Evolutionary conservation across 2,329 filamentous ascomycete genomes (phyloP).

Genomic region (Gremmenia infestans): DNA sequence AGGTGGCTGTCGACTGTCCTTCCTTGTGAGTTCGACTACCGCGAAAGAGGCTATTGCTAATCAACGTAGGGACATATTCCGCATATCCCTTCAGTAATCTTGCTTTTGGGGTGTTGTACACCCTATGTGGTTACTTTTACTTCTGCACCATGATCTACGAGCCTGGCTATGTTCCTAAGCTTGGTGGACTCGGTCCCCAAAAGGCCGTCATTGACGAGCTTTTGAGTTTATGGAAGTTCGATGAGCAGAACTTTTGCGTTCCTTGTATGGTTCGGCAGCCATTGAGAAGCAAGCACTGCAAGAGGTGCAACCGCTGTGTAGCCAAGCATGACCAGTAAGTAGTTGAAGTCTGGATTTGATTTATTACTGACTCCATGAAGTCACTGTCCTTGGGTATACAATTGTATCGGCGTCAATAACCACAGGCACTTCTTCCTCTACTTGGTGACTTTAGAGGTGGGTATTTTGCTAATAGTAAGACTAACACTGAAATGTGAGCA

Average conservation of each 20-base stretch:
- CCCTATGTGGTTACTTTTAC: conserved; percentile 80
- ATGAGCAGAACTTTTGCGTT: conserved; percentile 91
- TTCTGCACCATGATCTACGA: conserved; percentile 79
- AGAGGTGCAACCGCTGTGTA: conserved; percentile 83
- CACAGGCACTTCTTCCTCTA: conserved; percentile 95
- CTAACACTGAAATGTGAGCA: conserved; percentile 67
- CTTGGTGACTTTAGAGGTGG: conserved; percentile 69
- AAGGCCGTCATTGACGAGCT: conserved; percentile 85
- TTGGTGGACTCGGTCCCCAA: conserved; percentile 83
- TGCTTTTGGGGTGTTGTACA: conserved; percentile 60
- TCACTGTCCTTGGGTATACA: conserved; percentile 97
- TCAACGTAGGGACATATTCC: conserved; percentile 54
- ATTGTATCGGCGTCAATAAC: conserved; percentile 93
- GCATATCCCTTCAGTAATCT: conserved; percentile 71
- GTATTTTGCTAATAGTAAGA: conserved; percentile 67
- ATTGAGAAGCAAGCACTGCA: conserved; percentile 92
- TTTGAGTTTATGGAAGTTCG: conserved; percentile 79
- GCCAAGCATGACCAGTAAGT: conserved; percentile 93
- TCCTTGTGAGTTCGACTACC: conserved; percentile 50
- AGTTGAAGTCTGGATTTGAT: neutral
- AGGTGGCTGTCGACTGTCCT: conserved; percentile 73
- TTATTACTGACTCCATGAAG: conserved; percentile 41
- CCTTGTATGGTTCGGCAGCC: conserved; percentile 92
- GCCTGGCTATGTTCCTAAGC: conserved; percentile 88
- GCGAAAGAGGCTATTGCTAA: conserved; percentile 28